Percentiles rank a stretch among this genome's conserved stretches.
These are phyloP conservation scores for Baeospora myosura DNA, from an alignment of 1,284 basidiomycete species.

Conservation along the genomic window DNA sequence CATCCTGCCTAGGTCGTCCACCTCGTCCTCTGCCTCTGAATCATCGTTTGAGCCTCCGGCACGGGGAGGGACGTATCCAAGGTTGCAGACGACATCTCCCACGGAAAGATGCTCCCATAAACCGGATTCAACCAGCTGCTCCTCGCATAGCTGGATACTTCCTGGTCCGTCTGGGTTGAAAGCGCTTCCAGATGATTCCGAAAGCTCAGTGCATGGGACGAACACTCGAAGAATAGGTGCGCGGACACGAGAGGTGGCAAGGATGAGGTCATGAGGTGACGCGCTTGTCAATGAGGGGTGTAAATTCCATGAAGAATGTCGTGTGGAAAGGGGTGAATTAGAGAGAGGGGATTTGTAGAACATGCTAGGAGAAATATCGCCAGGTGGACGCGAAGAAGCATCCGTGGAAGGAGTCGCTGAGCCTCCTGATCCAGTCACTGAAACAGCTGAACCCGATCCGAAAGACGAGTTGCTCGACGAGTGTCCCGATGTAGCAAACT, in stretches of 20 bases:
- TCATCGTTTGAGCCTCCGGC: not conserved
- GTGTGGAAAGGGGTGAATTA: not conserved
- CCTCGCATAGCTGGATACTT: slow-evolving; percentile 48
- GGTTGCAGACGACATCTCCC: slow-evolving; percentile 71
- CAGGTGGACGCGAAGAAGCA: not conserved
- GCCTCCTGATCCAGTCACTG: not conserved
- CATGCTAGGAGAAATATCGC: not conserved
- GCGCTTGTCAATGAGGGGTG: slow-evolving; percentile 13
- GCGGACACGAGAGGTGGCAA: slow-evolving; percentile 54
- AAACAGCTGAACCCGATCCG: not conserved
- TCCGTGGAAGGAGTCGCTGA: not conserved
- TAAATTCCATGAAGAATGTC: slow-evolving; percentile 1
- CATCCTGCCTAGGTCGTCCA: slow-evolving; percentile 17
- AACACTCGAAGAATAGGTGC: slow-evolving; percentile 71
- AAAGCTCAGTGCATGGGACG: slow-evolving; percentile 55
- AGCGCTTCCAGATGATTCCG: slow-evolving; percentile 28
- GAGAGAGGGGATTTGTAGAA: not conserved
- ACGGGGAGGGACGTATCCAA: slow-evolving; percentile 57
- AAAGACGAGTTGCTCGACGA: slow-evolving; percentile 2
- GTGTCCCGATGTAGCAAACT: not conserved
- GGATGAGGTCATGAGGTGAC: slow-evolving; percentile 54
- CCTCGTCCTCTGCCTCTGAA: slow-evolving; percentile 12
- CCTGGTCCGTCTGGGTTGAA: not conserved
- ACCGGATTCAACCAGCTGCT: slow-evolving; percentile 52
- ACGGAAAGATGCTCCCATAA: slow-evolving; percentile 66